These are phyloP conservation scores for Rauvolfia tetraphylla DNA, from an alignment of 257 asterid genomes.

Conservation along the genomic window DNA sequence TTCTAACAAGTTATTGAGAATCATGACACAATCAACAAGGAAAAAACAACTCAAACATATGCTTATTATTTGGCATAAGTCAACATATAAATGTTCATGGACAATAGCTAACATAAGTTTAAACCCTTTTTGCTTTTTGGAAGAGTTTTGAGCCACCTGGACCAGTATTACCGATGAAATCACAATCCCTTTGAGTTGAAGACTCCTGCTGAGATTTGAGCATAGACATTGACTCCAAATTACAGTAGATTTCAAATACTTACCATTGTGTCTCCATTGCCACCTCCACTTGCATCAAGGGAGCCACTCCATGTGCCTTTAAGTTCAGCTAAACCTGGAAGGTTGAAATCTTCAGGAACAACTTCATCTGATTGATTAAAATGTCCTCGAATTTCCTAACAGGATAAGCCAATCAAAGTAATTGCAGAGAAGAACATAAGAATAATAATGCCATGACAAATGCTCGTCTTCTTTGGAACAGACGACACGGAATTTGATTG, in stretches of 20 bases:
- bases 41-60: not conserved
- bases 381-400: slow-evolving; percentile 86
- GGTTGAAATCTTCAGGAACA: slow-evolving; percentile 73
- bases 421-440: slow-evolving; percentile 2
- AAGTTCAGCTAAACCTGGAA: slow-evolving; percentile 98
- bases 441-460: not conserved
- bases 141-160: not conserved
- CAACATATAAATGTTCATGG: not conserved
- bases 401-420: slow-evolving; percentile 19
- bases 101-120: not conserved
- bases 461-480: not conserved
- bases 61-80: not conserved
- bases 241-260: slow-evolving; percentile 14
- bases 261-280: slow-evolving; percentile 98
- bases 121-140: not conserved
- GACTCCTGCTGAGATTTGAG: not conserved
- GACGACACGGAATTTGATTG: not conserved
- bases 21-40: not conserved
- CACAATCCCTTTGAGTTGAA: not conserved
- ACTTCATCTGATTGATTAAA: slow-evolving; percentile 73
- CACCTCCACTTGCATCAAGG: slow-evolving; percentile 98
- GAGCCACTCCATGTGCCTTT: slow-evolving; percentile 94
- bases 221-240: slow-evolving; percentile 13
- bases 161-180: not conserved
- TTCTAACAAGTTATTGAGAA: not conserved